These are phyloP conservation scores for Thelonectria blattea DNA, from an alignment of 2,329 filamentous ascomycete genomes.

Conservation along the genomic window DNA sequence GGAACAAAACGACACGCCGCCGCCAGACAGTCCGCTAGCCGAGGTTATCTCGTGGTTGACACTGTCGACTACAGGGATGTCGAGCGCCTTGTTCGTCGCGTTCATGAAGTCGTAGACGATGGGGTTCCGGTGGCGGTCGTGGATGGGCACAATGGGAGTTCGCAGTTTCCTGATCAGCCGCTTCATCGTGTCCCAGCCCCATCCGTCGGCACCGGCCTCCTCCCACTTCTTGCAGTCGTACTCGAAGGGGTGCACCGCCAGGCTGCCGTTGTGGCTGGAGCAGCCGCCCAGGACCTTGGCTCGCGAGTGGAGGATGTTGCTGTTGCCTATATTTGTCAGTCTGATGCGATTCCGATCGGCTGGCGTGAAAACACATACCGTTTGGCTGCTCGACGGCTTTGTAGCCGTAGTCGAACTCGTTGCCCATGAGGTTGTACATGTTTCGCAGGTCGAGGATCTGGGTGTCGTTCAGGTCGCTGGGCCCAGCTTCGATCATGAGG, in stretches of 20 bases:
- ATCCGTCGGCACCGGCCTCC: conserved; percentile 74
- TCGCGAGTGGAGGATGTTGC: conserved; percentile 79
- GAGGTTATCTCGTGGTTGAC: not conserved
- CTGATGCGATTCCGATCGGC: not conserved
- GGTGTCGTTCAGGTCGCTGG: not conserved
- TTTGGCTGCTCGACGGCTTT: not conserved
- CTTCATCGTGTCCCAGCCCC: conserved; percentile 79
- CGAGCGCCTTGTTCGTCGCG: not conserved
- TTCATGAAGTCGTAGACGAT: not conserved
- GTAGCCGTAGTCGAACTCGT: not conserved
- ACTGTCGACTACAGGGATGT: not conserved
- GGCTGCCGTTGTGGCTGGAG: conserved; percentile 84
- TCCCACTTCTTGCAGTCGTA: conserved; percentile 81
- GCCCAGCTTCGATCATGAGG: not conserved
- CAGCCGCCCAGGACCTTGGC: conserved; percentile 87
- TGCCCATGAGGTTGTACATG: not conserved
- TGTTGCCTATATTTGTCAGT: conserved; percentile 64
- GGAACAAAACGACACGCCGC: not conserved
- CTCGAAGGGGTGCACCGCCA: conserved; percentile 81
- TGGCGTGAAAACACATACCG: not conserved
- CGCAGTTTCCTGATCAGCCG: conserved; percentile 75
- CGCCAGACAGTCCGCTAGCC: not conserved
- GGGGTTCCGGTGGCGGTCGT: not conserved
- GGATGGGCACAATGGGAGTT: not conserved
- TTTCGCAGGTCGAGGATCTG: not conserved